Evolutionary conservation across 345 rosid species (phyloP).

Genomic region (Toxicodendron radicans): DNA sequence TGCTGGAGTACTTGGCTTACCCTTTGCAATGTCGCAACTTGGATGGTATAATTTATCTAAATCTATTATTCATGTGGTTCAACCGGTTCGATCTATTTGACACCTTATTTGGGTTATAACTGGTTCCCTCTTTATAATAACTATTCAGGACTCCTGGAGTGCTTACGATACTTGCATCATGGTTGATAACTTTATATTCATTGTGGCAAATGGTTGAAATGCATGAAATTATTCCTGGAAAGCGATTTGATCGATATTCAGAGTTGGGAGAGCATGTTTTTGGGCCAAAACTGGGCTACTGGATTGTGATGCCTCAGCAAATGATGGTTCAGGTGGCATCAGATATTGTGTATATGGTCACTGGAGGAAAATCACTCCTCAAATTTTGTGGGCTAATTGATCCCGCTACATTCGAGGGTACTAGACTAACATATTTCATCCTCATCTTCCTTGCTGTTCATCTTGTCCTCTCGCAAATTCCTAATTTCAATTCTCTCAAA

Average conservation of each 20-base stretch:
- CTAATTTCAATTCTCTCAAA: constrained; percentile 29
- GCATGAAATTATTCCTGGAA: constrained; percentile 33
- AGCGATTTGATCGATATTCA: constrained; percentile 35
- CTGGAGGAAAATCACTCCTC: constrained; percentile 26
- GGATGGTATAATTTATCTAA: constrained; percentile 31
- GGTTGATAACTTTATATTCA: constrained; percentile 31
- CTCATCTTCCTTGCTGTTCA: constrained; percentile 20
- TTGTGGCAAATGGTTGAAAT: constrained; percentile 36
- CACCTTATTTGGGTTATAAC: background rate
- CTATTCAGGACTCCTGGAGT: constrained; percentile 24
- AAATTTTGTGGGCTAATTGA: constrained; percentile 12
- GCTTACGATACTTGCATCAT: constrained; percentile 15
- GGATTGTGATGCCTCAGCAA: constrained; percentile 38
- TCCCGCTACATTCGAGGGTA: background rate
- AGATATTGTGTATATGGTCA: constrained; percentile 31
- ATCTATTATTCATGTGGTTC: too few relatives aligned
- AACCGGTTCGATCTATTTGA: background rate
- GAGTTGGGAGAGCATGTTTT: constrained; percentile 33
- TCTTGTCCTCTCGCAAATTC: constrained; percentile 30
- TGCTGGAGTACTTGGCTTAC: constrained; percentile 39
- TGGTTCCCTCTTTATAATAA: background rate
- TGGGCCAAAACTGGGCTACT: constrained; percentile 27
- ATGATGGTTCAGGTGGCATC: constrained; percentile 23
- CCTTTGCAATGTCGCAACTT: constrained; percentile 37
- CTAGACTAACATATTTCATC: constrained; percentile 27